phyloP scores from a whole-genome alignment of 495 filamentous ascomycete genomes.

The Penicillium dipodomyicola region DNA sequence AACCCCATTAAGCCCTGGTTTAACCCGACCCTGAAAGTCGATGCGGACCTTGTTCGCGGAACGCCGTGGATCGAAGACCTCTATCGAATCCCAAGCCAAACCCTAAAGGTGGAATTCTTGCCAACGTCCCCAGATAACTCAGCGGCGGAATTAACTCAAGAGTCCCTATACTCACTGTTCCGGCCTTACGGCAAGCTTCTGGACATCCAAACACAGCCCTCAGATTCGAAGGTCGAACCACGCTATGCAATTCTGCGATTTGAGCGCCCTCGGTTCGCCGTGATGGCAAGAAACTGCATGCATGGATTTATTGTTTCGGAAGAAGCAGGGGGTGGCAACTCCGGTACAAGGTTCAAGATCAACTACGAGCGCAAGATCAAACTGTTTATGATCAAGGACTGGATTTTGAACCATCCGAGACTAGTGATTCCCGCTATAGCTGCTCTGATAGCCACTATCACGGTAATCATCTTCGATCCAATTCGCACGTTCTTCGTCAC shows the following conservation, averaged over 20 bases:
- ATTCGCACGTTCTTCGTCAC: slow-evolving; percentile 89
- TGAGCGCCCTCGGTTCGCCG: slow-evolving; percentile 61
- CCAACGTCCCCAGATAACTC: slow-evolving; percentile 60
- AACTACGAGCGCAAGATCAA: slow-evolving; percentile 78
- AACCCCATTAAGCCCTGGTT: slow-evolving; percentile 84
- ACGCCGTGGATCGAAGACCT: slow-evolving; percentile 96
- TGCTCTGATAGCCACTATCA: slow-evolving; percentile 76
- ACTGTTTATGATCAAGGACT: slow-evolving; percentile 76
- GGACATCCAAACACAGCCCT: slow-evolving; percentile 74
- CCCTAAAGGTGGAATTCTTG: slow-evolving; percentile 80
- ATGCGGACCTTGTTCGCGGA: slow-evolving; percentile 68
- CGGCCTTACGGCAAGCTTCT: slow-evolving; percentile 82
- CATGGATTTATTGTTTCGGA: slow-evolving; percentile 75
- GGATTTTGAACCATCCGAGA: slow-evolving; percentile 83
- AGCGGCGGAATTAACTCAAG: slow-evolving; percentile 76
- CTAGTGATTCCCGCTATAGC: slow-evolving; percentile 82
- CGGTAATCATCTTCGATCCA: slow-evolving; percentile 90
- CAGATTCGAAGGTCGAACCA: slow-evolving; percentile 79
- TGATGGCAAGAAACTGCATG: slow-evolving; percentile 89
- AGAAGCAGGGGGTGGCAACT: slow-evolving; percentile 65
- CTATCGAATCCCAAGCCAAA: slow-evolving; percentile 71
- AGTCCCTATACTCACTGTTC: slow-evolving; percentile 83
- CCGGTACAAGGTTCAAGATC: slow-evolving; percentile 71
- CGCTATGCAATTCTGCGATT: slow-evolving; percentile 80
- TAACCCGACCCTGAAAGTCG: slow-evolving; percentile 73